Conservation (phyloP, 805 yeast species). For the Ogataea allantospora region DNA sequence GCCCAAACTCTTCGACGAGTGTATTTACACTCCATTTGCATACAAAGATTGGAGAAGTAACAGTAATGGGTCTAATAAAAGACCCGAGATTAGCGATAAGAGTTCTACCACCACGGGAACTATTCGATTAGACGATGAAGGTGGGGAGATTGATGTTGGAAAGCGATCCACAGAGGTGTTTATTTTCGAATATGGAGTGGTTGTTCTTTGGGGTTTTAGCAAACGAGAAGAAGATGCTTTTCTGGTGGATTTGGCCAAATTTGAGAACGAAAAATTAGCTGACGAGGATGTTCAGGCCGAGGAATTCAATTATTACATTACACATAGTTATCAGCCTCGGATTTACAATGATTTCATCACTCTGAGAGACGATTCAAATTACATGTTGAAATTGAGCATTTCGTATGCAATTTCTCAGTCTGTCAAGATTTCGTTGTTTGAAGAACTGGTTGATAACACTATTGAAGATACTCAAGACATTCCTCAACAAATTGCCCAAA, state of each 20-base stretch:
- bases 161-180: constrained; percentile 76
- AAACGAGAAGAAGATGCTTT: constrained; percentile 80
- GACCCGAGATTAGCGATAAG: constrained; percentile 8
- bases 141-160: constrained; percentile 90
- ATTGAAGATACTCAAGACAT: constrained; percentile 97
- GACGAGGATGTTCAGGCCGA: constrained; percentile 91
- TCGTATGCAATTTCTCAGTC: constrained; percentile 96
- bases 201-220: constrained; percentile 94
- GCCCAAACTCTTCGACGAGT: constrained; percentile 91
- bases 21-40: constrained; percentile 87
- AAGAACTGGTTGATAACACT: constrained; percentile 93
- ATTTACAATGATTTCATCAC: constrained; percentile 95
- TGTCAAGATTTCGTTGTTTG: constrained; percentile 91
- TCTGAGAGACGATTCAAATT: constrained; percentile 81
- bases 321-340: constrained; percentile 92
- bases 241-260: constrained; percentile 79
- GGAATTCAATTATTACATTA: constrained; percentile 92
- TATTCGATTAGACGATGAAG: constrained; percentile 84
- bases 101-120: constrained; percentile 33
- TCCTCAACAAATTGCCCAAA: constrained; percentile 91
- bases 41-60: constrained; percentile 73
- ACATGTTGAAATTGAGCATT: constrained; percentile 87
- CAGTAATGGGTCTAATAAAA: constrained; percentile 19
- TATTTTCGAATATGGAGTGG: constrained; percentile 95
- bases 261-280: constrained; percentile 88